These are phyloP conservation scores for Neocallimastix lanati DNA, from an alignment of 192 early-diverging fungal genomes.

Conservation along the genomic window DNA sequence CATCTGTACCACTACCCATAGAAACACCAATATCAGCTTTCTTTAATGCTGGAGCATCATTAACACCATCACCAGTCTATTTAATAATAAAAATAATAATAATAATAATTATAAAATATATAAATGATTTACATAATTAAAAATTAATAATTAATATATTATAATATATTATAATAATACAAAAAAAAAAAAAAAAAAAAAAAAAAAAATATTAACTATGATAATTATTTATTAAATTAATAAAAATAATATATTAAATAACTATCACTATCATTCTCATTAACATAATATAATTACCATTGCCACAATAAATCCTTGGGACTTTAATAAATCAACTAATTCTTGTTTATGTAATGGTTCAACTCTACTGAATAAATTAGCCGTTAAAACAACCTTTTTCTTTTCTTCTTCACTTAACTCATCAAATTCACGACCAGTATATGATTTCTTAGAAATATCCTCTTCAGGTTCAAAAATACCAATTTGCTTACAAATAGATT, in stretches of 20 bases:
- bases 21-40: slow-evolving; percentile 98
- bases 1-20: slow-evolving; percentile 96
- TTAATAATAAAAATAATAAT: background rate
- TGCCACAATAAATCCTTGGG: slow-evolving; percentile 62
- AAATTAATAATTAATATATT: too few relatives aligned
- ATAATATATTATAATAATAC: too few relatives aligned
- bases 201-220: too few relatives aligned
- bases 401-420: slow-evolving; percentile 57
- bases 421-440: slow-evolving; percentile 93
- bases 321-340: slow-evolving; percentile 80
- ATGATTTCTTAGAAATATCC: slow-evolving; percentile 42
- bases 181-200: too few relatives aligned
- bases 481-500: slow-evolving; percentile 86
- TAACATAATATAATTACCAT: slow-evolving; percentile 45
- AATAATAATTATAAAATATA: slow-evolving; percentile 9
- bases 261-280: too few relatives aligned
- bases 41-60: slow-evolving; percentile 94
- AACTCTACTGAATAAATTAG: slow-evolving; percentile 79
- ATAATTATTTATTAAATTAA: too few relatives aligned
- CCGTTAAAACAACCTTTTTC: slow-evolving; percentile 44
- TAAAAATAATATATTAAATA: too few relatives aligned
- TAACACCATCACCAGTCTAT: slow-evolving; percentile 98
- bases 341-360: slow-evolving; percentile 91
- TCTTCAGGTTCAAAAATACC: slow-evolving; percentile 65
- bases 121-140: too few relatives aligned